These are phyloP conservation scores for Rhodotorula babjevae DNA, from an alignment of 768 basidiomycete genomes.

Conservation along the genomic window DNA sequence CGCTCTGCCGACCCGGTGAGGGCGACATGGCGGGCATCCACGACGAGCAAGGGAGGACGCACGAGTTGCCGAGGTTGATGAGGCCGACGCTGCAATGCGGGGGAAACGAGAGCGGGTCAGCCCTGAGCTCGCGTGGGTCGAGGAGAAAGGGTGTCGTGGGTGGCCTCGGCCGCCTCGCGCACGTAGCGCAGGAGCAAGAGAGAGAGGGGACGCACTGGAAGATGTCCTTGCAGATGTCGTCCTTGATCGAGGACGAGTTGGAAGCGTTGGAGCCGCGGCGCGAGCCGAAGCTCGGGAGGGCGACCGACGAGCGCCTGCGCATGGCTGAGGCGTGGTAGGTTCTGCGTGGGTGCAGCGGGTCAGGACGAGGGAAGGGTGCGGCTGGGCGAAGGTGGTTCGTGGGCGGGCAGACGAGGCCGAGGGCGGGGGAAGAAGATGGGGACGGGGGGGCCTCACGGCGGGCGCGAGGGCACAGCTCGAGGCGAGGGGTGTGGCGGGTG, in stretches of 20 bases:
- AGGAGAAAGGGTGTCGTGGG: too few species aligned
- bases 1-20: too few species aligned
- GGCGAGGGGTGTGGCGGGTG: too few species aligned
- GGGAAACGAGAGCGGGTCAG: background rate
- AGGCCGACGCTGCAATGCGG: constrained; percentile 26
- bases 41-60: background rate
- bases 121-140: too few species aligned
- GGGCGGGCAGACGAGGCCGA: too few species aligned
- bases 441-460: too few species aligned
- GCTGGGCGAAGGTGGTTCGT: too few species aligned
- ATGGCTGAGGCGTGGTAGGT: background rate
- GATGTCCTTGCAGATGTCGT: constrained; percentile 32
- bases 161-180: too few species aligned
- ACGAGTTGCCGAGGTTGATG: constrained; percentile 48
- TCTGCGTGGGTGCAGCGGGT: background rate
- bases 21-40: background rate
- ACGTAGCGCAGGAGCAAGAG: too few species aligned
- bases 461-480: too few species aligned
- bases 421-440: too few species aligned
- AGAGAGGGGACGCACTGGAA: constrained; percentile 14
- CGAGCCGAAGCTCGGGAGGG: constrained; percentile 18
- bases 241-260: constrained; percentile 4
- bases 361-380: background rate
- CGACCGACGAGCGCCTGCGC: constrained; percentile 18
- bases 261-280: constrained; percentile 8